A percentile compares a stretch with the other conserved stretches of the same genome.
Evolutionary conservation across 805 yeast genomes (phyloP).

Genomic region (Gaillardinia entomophila): DNA sequence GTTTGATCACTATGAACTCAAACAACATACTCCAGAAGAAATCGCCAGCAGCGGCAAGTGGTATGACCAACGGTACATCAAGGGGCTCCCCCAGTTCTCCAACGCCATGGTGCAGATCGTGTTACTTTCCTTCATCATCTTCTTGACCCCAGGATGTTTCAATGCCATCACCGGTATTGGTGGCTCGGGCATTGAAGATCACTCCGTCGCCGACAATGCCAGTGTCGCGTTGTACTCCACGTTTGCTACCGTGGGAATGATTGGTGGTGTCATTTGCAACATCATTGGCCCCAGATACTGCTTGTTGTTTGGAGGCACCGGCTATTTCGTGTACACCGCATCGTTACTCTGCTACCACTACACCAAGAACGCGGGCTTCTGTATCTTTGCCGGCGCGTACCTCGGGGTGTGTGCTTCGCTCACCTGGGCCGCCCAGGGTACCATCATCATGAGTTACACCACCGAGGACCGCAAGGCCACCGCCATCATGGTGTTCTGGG

Average conservation of each 20-base stretch:
- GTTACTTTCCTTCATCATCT: slow-evolving; percentile 41
- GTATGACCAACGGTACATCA: slow-evolving; percentile 28
- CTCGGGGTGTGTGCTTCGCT: slow-evolving; percentile 51
- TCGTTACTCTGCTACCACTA: slow-evolving; percentile 45
- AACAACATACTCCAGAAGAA: slow-evolving; percentile 20
- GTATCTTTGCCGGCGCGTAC: slow-evolving; percentile 51
- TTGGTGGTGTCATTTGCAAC: slow-evolving; percentile 52
- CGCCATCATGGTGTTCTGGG: slow-evolving; percentile 53
- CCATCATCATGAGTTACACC: slow-evolving; percentile 54
- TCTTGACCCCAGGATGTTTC: slow-evolving; percentile 50
- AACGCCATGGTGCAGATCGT: slow-evolving; percentile 37
- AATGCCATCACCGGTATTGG: slow-evolving; percentile 49
- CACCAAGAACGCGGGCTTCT: slow-evolving; percentile 43
- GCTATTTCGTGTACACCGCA: slow-evolving; percentile 50
- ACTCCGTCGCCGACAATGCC: slow-evolving; percentile 40
- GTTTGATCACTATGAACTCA: slow-evolving; percentile 15
- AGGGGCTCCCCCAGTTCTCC: slow-evolving; percentile 31
- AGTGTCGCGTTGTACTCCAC: slow-evolving; percentile 49
- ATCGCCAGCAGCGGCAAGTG: slow-evolving; percentile 32
- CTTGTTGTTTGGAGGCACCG: slow-evolving; percentile 48
- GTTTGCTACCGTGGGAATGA: slow-evolving; percentile 53
- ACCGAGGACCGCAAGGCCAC: slow-evolving; percentile 47
- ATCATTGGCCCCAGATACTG: slow-evolving; percentile 40
- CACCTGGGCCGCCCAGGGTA: slow-evolving; percentile 57
- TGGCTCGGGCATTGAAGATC: slow-evolving; percentile 37